phyloP scores from a whole-genome alignment of 805 yeast species.

The Metschnikowia cubensis region DNA sequence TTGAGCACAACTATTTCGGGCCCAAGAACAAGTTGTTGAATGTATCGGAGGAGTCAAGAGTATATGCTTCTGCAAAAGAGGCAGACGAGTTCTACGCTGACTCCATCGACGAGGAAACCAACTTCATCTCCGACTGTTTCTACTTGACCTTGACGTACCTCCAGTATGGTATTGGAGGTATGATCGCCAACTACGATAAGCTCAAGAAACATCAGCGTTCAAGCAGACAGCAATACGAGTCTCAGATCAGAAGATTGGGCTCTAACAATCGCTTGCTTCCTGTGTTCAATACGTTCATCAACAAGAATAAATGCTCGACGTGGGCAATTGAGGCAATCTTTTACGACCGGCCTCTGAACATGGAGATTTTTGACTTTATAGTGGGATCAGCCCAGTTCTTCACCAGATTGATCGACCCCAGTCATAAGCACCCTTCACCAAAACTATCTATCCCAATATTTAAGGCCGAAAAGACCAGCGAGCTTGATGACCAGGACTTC shows the following conservation, averaged over 20 bases:
- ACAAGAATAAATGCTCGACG: constrained; percentile 37
- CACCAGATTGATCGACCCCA: constrained; percentile 68
- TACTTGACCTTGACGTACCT: constrained; percentile 72
- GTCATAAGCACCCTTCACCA: constrained; percentile 54
- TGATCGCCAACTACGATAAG: constrained; percentile 52
- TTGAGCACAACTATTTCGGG: constrained; percentile 66
- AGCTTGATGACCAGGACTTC: constrained; percentile 71
- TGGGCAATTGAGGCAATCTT: constrained; percentile 64
- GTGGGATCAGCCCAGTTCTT: constrained; percentile 73
- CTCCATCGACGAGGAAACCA: constrained; percentile 41
- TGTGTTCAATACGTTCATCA: constrained; percentile 41
- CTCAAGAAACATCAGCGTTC: constrained; percentile 46
- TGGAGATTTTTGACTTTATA: constrained; percentile 70
- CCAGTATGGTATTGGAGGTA: constrained; percentile 88
- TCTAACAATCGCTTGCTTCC: constrained; percentile 8
- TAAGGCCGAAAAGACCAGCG: constrained; percentile 57
- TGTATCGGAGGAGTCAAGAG: constrained; percentile 75
- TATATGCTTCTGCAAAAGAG: constrained; percentile 71
- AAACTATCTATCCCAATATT: constrained; percentile 50
- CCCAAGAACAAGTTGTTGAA: constrained; percentile 51
- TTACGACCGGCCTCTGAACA: constrained; percentile 51
- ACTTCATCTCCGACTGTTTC: constrained; percentile 91
- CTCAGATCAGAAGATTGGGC: constrained; percentile 11
- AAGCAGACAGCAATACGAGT: constrained; percentile 36
- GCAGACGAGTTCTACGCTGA: constrained; percentile 53